Evolutionary conservation across 352 stramenopile genomes (phyloP), one percentile per base, ranked within the genome.

Genomic region (Globisporangium spinosum): DNA sequence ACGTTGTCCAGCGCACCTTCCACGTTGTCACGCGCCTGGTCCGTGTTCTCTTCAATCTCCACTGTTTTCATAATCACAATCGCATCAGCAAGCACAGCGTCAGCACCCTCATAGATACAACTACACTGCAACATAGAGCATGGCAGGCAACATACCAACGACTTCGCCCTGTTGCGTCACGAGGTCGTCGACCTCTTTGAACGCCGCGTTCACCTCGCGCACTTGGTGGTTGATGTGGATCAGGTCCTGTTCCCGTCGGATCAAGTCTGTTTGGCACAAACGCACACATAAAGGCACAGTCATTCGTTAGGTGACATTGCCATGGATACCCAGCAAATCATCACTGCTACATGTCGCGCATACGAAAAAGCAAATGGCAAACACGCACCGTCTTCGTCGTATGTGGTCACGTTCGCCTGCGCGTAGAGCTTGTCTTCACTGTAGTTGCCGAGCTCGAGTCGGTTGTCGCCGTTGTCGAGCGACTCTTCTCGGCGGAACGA

Each of bases 211-310:
- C 34, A 90, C 82, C 17, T 90, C 82, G 7, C 79, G 74, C 32
- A 90, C 69, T 70, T 89, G 80, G 64, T 90, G 76, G 65, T 89
- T 90, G 62, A 90, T 90, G 71, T 89, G 82, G 13, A 90, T 62
- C 62, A 90, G 83, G 64, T 90, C 82, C 69, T 89, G 78, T 57
- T 90, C 82, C 63, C 82, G 76, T 67, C 82, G 78, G 15, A 74
- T 59, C 62, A 90, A 55, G 62, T 90, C 82, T 88, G 23, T 2
- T 3, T n/a, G 15, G 40, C 40, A 47, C 15, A 40, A 20, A 67
- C 13, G 15, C n/a, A 68, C 20, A 67, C 22, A 75, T 49, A 29
- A 25, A 74, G n/a, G 57, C 22, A 59, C 58, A 58, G 71, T 22
- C 59, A 25, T 20, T 57, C n/a, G 22, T 32, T 27, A 29, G 49